Evolutionary conservation across 1,139 yeast species (phyloP).

Genomic region (Suhomyces bokatorum): DNA sequence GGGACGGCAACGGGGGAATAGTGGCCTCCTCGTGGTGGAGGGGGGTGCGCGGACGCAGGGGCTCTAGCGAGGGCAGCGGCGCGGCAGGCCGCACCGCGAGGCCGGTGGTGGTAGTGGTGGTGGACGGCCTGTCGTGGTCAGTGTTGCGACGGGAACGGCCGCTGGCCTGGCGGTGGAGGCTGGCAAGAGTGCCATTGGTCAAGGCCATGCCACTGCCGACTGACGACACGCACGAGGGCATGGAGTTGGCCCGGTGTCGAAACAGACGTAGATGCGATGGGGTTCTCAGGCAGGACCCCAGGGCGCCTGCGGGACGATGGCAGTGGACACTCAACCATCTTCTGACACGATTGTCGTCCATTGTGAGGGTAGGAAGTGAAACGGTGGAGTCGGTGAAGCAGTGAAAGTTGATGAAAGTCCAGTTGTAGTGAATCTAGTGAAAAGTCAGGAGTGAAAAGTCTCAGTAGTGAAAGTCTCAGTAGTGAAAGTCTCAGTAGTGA

Average conservation of each 20-base stretch:
- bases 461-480: background rate
- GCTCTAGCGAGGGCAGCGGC: background rate
- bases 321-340: constrained; percentile 4
- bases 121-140: background rate
- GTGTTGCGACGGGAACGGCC: background rate
- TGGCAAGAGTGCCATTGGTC: background rate
- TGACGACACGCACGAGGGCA: background rate
- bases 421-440: background rate
- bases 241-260: constrained; percentile 6
- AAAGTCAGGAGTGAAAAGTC: background rate
- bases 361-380: background rate
- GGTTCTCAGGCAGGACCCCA: background rate
- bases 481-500: too few species aligned
- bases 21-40: constrained; percentile 4
- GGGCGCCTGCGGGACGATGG: background rate
- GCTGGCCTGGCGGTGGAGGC: background rate
- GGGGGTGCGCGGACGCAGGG: background rate
- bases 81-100: background rate
- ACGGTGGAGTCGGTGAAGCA: too few species aligned
- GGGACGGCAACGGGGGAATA: constrained; percentile 14
- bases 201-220: background rate
- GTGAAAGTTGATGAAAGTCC: too few species aligned
- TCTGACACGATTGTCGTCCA: constrained; percentile 5
- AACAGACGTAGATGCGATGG: background rate
- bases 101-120: background rate